Base-by-base conservation (phyloP, 169 alveolate species). In the Eimeria tenella region DNA sequence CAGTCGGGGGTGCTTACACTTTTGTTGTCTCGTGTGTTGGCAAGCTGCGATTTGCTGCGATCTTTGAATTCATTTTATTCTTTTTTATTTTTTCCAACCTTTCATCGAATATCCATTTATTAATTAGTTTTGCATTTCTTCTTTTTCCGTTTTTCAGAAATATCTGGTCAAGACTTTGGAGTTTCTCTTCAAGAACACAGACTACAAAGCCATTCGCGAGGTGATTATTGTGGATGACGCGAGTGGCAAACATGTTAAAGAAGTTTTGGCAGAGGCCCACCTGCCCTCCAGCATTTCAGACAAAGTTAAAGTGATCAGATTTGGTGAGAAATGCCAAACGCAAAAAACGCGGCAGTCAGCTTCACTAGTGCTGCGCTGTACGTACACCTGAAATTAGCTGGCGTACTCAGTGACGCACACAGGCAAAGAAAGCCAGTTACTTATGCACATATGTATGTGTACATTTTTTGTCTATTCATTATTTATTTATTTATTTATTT, bases 191-290 rank as follows among this genome's bases (percentile, higher is more conserved):
- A 95, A 90, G 42, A 88, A 90, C 21, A 96, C 97, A 49, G 95
- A 95, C n/a, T 52, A 25, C 17, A 82, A 84, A 13, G 53, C 94
- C 23, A 73, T 96, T 15, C 73, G 95, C 56, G 97, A 96, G 62
- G 95, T 96, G 11, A 93, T 96, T 21, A 77, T 96, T 77, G 97
- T 96, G 63, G 97, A 96, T 74, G 97, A 96, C 94, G 70, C 17
- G 49, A 81, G 86, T 55, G 86, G 58, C 87, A 68, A 31, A 75
- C 86, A 42, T 49, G 90, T 53, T 49, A 83, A 21, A 92, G 93
- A 77, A 93, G 95, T 15, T 50, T 83, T 23, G 83, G 90, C 55
- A 31, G 96, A 21, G 89, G 94, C 53, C 83, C 77, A 65, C 56
- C 93, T 49, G 70, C 89, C 53, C 92, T 95, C 52, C 94, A 95